Base-by-base conservation (phyloP, 1,284 basidiomycete species). In the Phlebopus sp. region DNA sequence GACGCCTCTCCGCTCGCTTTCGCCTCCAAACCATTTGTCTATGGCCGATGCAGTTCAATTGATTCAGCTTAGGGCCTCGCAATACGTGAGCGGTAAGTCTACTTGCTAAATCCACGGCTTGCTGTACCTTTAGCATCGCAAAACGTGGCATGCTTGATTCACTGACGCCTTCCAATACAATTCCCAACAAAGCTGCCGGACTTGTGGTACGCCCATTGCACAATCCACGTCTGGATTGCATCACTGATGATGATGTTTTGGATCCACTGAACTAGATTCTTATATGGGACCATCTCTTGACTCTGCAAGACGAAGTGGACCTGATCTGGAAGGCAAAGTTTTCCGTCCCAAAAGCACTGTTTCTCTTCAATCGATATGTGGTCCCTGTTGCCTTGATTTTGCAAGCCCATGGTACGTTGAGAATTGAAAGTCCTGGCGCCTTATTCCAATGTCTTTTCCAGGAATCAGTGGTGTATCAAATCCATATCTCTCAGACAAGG, bases 211-310 rank as follows among this genome's bases (percentile, higher is more conserved):
- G 57, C 58, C 11, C 21, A 23, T 23, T 37, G 1, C 7, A 31
- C 14, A 8, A 40, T 6, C 17, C 18, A 23, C 7, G 29, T 10
- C 1, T n/a, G 14, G 10, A 23, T 7, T 37, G 17, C 9, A 29
- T 31, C 10, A 37, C 34, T 27, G 14, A 18, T 35, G 3, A 25
- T 41, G n/a, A 18, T 15, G 32, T 13, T 27, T 31, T 23, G 21
- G 21, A 37, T 4, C 11, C 44, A 11, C 19, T 23, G n/a, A 18
- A 27, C 37, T 21, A 75, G 73, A 54, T 75, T 31, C 58, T 78
- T n/a, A 52, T 79, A 25, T 79, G 76, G 56, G 75, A 79, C 51
- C 74, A 79, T 50, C 37, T 72, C 21, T 57, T 79, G 37, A 73
- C 75, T 0, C 62, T 79, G 17, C 59, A 62, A 15, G 72, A 75